Base-by-base conservation (phyloP, 352 stramenopile species). In the Phytophthora sansomeana region DNA sequence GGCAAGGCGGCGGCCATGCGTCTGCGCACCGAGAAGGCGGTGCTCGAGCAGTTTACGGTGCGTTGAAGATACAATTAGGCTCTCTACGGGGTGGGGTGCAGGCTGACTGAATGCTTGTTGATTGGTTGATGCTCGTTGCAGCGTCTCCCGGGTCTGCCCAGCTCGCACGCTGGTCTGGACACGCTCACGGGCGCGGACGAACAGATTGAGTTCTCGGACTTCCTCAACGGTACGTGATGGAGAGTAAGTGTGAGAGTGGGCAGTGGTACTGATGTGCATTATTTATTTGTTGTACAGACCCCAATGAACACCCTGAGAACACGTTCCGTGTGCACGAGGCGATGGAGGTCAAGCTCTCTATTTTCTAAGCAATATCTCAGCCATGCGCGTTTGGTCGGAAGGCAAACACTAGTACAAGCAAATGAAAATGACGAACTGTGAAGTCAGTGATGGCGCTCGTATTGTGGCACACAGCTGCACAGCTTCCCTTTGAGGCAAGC, bases 271-370 rank as follows among this genome's bases (percentile, higher is more conserved):
- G 13, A 80, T 42, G 17, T 61, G 30, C 21, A 24, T 24, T 54
- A 44, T 41, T 24, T 21, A 5, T 66, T 55, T 53, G 8, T 24
- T 58, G 52, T 35, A 13, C 66, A 94, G 88, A 93, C 71, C 86
- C 85, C 8, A 74, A 87, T 58, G 84, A 96, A 59, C 78, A 91
- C 77, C 85, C 85, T 28, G 85, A 93, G 66, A 83, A 85, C 72
- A 75, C 70, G 47, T 96, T 94, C 80, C 82, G 83, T 62, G 85
- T 96, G 9, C 88, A 96, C 72, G 86, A 94, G 44, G 85, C 86
- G 44, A 96, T 96, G 86, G 88, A 96, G 77, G 88, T 96, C 63
- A 96, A 96, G 80, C 76, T 96, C 43, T 78, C 83, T 59, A 94
- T 96, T 70, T 96, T 96, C 77, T 96, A 90, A 89, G 58, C 65